Base-by-base conservation (phyloP, 129 eudicot species). In the Flaveria sonorensis region DNA sequence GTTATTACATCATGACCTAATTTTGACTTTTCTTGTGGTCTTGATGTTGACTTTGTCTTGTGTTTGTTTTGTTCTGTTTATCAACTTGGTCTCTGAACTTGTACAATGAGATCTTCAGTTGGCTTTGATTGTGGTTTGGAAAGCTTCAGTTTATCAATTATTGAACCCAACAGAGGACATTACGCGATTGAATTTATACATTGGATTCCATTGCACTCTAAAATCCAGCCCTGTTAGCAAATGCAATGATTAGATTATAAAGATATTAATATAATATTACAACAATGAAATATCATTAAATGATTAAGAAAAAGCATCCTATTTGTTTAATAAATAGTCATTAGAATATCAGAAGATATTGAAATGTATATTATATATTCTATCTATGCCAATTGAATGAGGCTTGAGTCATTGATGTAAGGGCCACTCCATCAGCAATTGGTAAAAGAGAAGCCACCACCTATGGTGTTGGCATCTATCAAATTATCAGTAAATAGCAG, bases 141-240 rank as follows among this genome's bases (percentile, higher is more conserved):
- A n/a, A n/a, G n/a, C n/a, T n/a, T n/a, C n/a, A n/a, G n/a, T n/a
- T n/a, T n/a, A n/a, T n/a, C n/a, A n/a, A n/a, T n/a, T n/a, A n/a
- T n/a, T n/a, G n/a, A n/a, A n/a, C n/a, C n/a, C n/a, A n/a, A n/a
- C n/a, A n/a, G 57, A 94, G 96, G 68, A 94, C 98, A 75, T 94
- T 94, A 56, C 97, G 92, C 12, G 99, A 95, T 83, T 95, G 97
- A 73, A 87, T 87, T 4, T 96, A 89, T 88, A 95, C 60, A 83
- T 95, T 95, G 62, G 99, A 95, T 81, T 97, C 97, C 99, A 95
- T 95, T 60, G 99, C 99, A 88, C 97, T 91, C 96, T 90, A 95
- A 77, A 95, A 95, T 40, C 97, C 97, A 53, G 92, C 93, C 97
- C 97, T 84, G 79, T 39, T 60, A 78, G 63, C 66, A 74, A 60